These are phyloP conservation scores for Pleurotus tuoliensis DNA, from an alignment of 768 basidiomycete genomes.

Conservation along the genomic window DNA sequence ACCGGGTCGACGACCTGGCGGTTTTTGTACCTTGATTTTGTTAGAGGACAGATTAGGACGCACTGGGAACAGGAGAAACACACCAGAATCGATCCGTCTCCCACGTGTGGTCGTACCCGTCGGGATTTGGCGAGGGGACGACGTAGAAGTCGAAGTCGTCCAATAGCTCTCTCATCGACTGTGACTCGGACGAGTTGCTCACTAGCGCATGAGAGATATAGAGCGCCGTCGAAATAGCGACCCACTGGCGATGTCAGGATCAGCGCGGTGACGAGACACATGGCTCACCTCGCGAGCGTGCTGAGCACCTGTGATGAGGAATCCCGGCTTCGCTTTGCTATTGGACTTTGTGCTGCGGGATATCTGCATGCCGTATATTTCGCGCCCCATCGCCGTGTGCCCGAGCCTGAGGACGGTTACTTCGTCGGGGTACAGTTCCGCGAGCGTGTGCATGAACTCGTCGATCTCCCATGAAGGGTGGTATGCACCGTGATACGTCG, in stretches of 20 bases:
- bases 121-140: constrained; percentile 64
- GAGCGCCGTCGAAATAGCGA: constrained; percentile 68
- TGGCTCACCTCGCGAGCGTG: constrained; percentile 65
- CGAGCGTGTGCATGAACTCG: constrained; percentile 46
- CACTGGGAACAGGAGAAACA: constrained; percentile 9
- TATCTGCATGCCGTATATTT: constrained; percentile 53
- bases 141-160: constrained; percentile 62
- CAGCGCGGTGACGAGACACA: not conserved
- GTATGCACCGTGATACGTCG: constrained; percentile 42
- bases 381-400: constrained; percentile 53
- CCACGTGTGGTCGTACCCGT: constrained; percentile 77
- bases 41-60: not conserved
- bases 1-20: constrained; percentile 49
- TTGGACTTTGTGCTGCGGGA: constrained; percentile 21
- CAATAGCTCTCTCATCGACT: constrained; percentile 46
- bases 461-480: constrained; percentile 56
- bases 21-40: constrained; percentile 58
- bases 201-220: constrained; percentile 74
- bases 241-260: constrained; percentile 53
- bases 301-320: constrained; percentile 69
- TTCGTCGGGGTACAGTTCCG: constrained; percentile 39
- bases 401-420: constrained; percentile 49
- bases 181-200: constrained; percentile 39
- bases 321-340: constrained; percentile 27
- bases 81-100: constrained; percentile 63